Evolutionary conservation across 148 eudicot genomes (phyloP).

Genomic region (Dianthus caryophyllus): DNA sequence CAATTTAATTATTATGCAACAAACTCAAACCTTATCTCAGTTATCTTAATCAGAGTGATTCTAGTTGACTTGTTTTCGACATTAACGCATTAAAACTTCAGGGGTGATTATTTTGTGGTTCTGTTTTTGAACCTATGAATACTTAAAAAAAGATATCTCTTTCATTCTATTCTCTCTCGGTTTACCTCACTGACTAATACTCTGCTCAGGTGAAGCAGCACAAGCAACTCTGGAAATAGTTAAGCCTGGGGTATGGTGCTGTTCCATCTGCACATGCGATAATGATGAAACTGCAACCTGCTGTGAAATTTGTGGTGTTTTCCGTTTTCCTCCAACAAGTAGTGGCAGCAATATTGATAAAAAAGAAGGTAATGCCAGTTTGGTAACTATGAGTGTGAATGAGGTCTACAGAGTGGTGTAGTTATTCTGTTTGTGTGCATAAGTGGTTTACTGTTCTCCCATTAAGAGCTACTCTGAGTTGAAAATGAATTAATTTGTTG

Average conservation of each 20-base stretch:
- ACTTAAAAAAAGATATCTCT: neutral
- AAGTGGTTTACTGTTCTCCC: neutral
- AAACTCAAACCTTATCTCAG: neutral
- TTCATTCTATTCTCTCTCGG: neutral
- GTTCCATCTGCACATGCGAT: slow-evolving; percentile 86
- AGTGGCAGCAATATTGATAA: slow-evolving; percentile 29
- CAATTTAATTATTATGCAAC: too few relatives aligned
- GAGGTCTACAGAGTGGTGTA: neutral
- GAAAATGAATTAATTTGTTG: neutral
- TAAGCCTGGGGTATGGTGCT: slow-evolving; percentile 60
- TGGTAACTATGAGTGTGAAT: neutral
- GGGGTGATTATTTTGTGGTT: neutral
- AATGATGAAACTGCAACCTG: slow-evolving; percentile 64
- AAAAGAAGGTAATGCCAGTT: slow-evolving; percentile 41
- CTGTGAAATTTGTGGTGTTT: slow-evolving; percentile 95
- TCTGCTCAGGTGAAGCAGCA: slow-evolving; percentile 35
- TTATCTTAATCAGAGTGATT: neutral
- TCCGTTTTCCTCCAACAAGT: slow-evolving; percentile 58
- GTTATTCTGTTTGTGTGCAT: neutral
- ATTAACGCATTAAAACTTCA: neutral
- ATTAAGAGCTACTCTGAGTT: too few relatives aligned
- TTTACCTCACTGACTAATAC: neutral
- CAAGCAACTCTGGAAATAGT: slow-evolving; percentile 28
- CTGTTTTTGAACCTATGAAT: neutral
- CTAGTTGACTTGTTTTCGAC: too few relatives aligned